Evolutionary conservation across 306 rosid species (phyloP), one percentile per base, ranked within the genome.

Genomic region (Urtica urens): DNA sequence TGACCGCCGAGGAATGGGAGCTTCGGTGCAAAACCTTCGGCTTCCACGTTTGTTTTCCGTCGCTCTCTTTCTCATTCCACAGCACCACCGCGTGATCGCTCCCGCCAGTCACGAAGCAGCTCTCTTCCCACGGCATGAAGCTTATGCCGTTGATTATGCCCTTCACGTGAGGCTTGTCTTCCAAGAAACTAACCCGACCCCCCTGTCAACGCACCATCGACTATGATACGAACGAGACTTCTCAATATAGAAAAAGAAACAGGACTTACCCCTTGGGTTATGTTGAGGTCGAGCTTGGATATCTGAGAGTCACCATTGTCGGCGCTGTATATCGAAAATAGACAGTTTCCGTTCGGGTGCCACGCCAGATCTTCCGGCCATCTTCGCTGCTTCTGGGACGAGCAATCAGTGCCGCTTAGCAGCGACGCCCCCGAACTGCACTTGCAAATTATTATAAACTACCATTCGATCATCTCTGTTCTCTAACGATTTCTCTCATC

Each of bases 301-400:
- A 85, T 40, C 76, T 90, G 99, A 35, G 93, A 75, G 43, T 90
- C 99, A 21, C 94, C 93, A 52, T 66, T 51, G 62, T 90, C 95
- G 55, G 99, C 99, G 59, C 77, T 76, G 58, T 88, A 88, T 15
- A 74, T 86, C 40, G 88, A 76, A 72, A 81, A 84, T 47, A 88
- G 43, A 52, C 75, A 62, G 57, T 66, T 64, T 43, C 97, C 97
- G 27, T 81, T 78, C 5, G 95, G 97, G 46, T 88, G 97, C 97
- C 97, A 88, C 30, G 74, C 74, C 48, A 88, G 57, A 68, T 81
- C 95, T 70, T 88, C 97, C 2, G 97, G 90, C 97, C 95, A 88
- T 72, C 93, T 84, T 70, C 95, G 74, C 35, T 74, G 83, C 38
- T 81, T 74, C 34, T 67, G 64, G 54, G 97, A 81, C 50, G 38